Evolutionary conservation across 768 basidiomycete species (phyloP), one percentile per base, ranked within the genome.

Genomic region (Fomitopsis pulvina): DNA sequence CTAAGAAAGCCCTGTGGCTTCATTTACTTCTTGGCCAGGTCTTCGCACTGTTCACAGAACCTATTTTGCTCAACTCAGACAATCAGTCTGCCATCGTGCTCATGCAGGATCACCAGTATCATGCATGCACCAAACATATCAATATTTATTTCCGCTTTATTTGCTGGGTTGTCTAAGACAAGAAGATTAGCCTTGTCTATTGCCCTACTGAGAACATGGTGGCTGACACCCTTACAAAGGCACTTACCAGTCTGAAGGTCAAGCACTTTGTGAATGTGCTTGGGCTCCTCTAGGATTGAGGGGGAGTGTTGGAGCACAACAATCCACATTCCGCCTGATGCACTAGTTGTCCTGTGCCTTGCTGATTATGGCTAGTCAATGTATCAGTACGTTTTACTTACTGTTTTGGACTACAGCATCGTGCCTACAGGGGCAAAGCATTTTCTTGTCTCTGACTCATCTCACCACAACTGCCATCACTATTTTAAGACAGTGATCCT

Each of bases 1-100:
- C 62, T 0, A 60, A 67, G 44, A 63, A 75, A 52, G 63, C 59
- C 1, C 10, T 72, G 2, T 77, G 73, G 73, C 46, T 68, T 3
- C 43, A 37, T 34, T 30, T 21, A 14, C 24, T 50, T 30, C n/a
- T 49, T 4, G 3, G 3, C 30, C 0, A 52, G 43, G 25, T 25
- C 41, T 37, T 34, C 27, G 14, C 48, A 47, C 28, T 28, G 24
- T 28, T 20, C 50, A 18, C 27, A 10, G 41, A 52, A 48, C 55
- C 51, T 6, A 18, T 48, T 16, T 16, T 46, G 0, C 49, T 56
- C 21, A 7, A 45, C 22, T 34, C 38, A 2, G 52, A 57, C 42
- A 50, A 46, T 26, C 24, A 51, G 25, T 60, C 59, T 1, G 60
- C 70, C 1, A 63, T 67, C 42, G 43, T 48, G 2, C 48, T 69